phyloP scores from a whole-genome alignment of 1,284 basidiomycete species.

The Fistulina hepatica region DNA sequence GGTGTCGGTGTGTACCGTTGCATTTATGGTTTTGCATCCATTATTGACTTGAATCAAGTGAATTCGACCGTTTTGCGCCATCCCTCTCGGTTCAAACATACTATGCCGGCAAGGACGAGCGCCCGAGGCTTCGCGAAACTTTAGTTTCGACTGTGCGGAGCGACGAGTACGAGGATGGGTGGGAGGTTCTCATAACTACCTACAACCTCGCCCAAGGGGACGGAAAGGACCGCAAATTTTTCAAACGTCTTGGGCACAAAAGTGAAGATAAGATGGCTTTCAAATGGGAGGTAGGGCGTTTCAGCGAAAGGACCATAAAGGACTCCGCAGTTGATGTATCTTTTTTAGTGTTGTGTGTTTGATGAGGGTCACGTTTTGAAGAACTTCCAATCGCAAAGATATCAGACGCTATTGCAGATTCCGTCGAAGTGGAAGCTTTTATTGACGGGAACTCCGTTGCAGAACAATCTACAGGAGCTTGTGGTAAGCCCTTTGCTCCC shows the following conservation, averaged over 20 bases:
- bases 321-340: too few species aligned
- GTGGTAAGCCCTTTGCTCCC: slow-evolving; percentile 50
- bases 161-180: slow-evolving; percentile 42
- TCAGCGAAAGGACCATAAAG: too few species aligned
- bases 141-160: slow-evolving; percentile 46
- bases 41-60: too few species aligned
- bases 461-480: slow-evolving; percentile 88
- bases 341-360: slow-evolving; percentile 70
- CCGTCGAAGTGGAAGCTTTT: slow-evolving; percentile 84
- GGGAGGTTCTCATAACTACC: slow-evolving; percentile 94
- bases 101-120: slow-evolving; percentile 87
- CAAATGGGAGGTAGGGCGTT: slow-evolving; percentile 73
- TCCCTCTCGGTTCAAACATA: slow-evolving; percentile 84
- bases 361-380: slow-evolving; percentile 96
- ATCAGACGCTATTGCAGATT: slow-evolving; percentile 80
- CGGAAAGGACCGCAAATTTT: slow-evolving; percentile 83
- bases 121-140: slow-evolving; percentile 66
- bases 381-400: slow-evolving; percentile 93
- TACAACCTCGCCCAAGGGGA: slow-evolving; percentile 91
- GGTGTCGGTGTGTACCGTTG: too few species aligned
- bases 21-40: too few species aligned
- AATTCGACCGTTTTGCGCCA: slow-evolving; percentile 88
- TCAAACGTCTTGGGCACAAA: too few species aligned
- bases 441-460: slow-evolving; percentile 92
- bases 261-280: too few species aligned